Conservation (phyloP, 768 basidiomycete species). For the Termitomyces sp. region DNA sequence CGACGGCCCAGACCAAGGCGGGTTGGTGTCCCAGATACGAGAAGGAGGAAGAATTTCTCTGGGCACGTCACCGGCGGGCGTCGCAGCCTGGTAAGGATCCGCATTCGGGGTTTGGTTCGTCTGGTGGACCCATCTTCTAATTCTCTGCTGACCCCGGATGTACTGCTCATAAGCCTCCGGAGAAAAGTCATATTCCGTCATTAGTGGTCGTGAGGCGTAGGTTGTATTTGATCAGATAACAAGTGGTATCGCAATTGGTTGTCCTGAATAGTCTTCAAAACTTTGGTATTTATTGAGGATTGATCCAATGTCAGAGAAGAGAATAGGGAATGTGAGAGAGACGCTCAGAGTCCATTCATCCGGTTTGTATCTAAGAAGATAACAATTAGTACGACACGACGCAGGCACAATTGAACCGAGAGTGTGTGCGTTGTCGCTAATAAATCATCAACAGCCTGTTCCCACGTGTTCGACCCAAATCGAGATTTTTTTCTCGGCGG, state of each 20-base stretch:
- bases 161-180: slow-evolving; percentile 16
- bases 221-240: not conserved
- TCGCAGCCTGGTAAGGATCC: slow-evolving; percentile 2
- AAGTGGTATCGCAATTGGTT: not conserved
- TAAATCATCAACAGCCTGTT: not conserved
- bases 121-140: not conserved
- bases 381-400: not conserved
- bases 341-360: not conserved
- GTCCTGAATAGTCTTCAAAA: not conserved
- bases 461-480: not conserved
- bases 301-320: not conserved
- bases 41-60: not conserved
- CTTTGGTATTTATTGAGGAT: not conserved
- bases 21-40: not conserved
- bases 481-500: not conserved
- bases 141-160: slow-evolving; percentile 10
- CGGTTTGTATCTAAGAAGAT: not conserved
- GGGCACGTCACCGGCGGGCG: not conserved
- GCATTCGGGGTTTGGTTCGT: not conserved
- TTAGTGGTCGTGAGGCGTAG: not conserved
- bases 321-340: not conserved
- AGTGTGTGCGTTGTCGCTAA: not conserved
- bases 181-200: slow-evolving; percentile 21
- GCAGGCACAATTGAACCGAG: not conserved
- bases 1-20: not conserved